Evolutionary conservation across 2,329 filamentous ascomycete genomes (phyloP).

Genomic region (Trichoderma lentiforme): DNA sequence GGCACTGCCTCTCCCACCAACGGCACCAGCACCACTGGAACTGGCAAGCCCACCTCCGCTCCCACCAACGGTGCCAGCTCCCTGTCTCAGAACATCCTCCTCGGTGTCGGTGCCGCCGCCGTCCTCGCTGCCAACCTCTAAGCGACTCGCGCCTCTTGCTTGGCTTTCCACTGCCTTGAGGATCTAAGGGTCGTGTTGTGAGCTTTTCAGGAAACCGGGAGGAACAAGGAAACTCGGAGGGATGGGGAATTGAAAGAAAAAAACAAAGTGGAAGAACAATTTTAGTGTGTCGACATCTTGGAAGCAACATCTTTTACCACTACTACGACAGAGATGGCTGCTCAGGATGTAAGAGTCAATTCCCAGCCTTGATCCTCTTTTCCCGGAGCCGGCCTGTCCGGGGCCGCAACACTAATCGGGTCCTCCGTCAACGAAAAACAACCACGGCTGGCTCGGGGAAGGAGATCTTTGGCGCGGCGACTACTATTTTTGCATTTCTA

Average conservation of each 20-base stretch:
- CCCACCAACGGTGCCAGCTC: slow-evolving; percentile 13
- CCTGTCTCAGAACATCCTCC: slow-evolving; percentile 18
- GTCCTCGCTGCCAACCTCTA: slow-evolving; percentile 18
- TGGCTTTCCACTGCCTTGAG: not conserved
- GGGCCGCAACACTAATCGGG: slow-evolving; percentile 12
- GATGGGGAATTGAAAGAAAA: not conserved
- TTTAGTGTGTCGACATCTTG: not conserved
- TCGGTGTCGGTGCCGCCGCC: slow-evolving; percentile 17
- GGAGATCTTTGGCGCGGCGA: not conserved
- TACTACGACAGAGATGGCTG: not conserved
- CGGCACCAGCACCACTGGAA: not conserved
- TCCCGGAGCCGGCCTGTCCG: slow-evolving; percentile 12
- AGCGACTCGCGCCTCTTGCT: not conserved
- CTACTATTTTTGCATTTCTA: not conserved
- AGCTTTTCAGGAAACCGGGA: not conserved
- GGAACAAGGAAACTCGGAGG: not conserved
- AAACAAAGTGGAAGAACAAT: not conserved
- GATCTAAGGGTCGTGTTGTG: not conserved
- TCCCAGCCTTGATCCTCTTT: not conserved
- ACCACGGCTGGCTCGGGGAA: slow-evolving; percentile 11
- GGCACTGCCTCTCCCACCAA: slow-evolving; percentile 14
- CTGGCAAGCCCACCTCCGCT: slow-evolving; percentile 4
- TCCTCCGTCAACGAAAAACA: not conserved
- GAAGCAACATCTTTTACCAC: not conserved
- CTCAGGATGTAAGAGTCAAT: not conserved